phyloP scores from a whole-genome alignment of 306 rosid species.

The Trifolium repens region DNA sequence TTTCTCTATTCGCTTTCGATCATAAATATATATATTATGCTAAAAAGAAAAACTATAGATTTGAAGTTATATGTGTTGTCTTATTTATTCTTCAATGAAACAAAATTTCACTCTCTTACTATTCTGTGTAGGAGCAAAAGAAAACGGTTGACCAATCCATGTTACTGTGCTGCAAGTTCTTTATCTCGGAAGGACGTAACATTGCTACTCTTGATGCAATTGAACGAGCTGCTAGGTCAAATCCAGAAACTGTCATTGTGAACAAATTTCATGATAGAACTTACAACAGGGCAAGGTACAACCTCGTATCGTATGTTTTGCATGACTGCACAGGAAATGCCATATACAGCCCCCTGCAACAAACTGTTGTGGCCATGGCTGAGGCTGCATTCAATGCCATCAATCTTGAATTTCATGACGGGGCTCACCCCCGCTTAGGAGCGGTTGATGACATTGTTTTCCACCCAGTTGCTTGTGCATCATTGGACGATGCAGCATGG shows the following conservation, averaged over 20 bases:
- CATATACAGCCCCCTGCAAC: constrained; percentile 80
- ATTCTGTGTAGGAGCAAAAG: constrained; percentile 58
- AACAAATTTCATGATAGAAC: constrained; percentile 65
- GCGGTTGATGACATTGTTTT: constrained; percentile 82
- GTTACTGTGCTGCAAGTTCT: constrained; percentile 78
- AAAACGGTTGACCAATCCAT: constrained; percentile 54
- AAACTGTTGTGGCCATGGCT: constrained; percentile 67
- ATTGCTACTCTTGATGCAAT: constrained; percentile 57
- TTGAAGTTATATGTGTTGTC: no score
- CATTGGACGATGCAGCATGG: constrained; percentile 79
- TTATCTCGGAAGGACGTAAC: constrained; percentile 71
- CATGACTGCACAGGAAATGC: constrained; percentile 68
- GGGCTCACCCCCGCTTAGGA: constrained; percentile 84
- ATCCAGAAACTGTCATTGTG: constrained; percentile 65
- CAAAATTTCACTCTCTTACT: not conserved
- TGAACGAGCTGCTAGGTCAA: constrained; percentile 62
- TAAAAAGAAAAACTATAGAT: no score
- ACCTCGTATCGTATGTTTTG: constrained; percentile 69
- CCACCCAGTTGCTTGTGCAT: constrained; percentile 76
- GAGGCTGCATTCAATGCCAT: constrained; percentile 71
- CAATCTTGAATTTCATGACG: constrained; percentile 70
- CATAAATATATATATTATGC: no score
- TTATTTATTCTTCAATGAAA: not conserved
- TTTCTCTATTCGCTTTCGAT: no score
- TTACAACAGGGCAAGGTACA: constrained; percentile 72